These are phyloP conservation scores for Diaporthe ampelina DNA, from an alignment of 2,329 filamentous ascomycete species.

Conservation along the genomic window DNA sequence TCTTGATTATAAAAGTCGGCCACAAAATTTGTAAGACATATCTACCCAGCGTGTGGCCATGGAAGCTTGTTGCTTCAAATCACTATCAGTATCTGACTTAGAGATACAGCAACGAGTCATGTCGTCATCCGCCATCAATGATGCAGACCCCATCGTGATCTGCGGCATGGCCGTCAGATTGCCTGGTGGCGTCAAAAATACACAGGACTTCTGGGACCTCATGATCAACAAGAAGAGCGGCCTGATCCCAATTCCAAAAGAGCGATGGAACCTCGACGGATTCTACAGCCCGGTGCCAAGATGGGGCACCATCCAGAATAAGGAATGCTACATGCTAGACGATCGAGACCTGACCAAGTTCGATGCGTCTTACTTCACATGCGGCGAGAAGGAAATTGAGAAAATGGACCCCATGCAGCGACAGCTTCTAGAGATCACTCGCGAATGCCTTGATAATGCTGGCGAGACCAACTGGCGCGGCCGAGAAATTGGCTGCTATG, in stretches of 20 bases:
- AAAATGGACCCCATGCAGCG: background rate
- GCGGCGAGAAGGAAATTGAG: background rate
- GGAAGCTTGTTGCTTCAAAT: too few species aligned
- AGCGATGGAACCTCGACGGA: background rate
- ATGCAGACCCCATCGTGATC: background rate
- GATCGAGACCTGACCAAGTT: background rate
- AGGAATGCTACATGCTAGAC: background rate
- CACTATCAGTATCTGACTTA: too few species aligned
- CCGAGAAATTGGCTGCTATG: background rate
- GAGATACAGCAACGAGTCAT: too few species aligned
- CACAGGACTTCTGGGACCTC: background rate
- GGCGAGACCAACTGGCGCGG: background rate
- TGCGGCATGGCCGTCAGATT: background rate
- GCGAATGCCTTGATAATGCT: background rate
- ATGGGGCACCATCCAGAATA: background rate
- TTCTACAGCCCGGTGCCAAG: background rate
- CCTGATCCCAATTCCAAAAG: background rate
- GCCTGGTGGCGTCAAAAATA: background rate
- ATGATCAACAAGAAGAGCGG: background rate
- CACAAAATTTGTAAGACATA: too few species aligned
- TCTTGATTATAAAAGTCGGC: too few species aligned
- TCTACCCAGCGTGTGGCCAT: too few species aligned
- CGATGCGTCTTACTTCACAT: background rate
- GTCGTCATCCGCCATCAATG: too few species aligned
- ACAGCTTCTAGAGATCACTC: background rate